Percentiles rank a stretch among this genome's conserved stretches.
phyloP scores from a whole-genome alignment of 2,329 filamentous ascomycete species.

The Talaromyces sp. region DNA sequence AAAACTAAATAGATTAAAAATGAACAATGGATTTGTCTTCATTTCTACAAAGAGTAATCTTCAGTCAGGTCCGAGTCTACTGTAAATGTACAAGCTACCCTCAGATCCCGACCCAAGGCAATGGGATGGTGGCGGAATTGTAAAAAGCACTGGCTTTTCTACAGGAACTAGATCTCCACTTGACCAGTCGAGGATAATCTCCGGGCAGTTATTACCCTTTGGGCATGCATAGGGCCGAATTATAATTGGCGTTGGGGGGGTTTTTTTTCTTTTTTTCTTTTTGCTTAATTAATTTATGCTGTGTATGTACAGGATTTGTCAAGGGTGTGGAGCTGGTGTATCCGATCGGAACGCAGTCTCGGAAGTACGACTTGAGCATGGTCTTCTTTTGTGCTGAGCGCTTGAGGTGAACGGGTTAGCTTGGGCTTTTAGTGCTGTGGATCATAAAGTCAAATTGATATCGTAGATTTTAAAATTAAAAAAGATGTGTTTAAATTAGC shows the following conservation, averaged over 20 bases:
- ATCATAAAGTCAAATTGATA: background rate
- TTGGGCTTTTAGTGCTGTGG: background rate
- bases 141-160: background rate
- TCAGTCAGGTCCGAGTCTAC: background rate
- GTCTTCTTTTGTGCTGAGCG: too few species aligned
- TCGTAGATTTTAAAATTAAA: background rate
- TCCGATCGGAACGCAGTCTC: background rate
- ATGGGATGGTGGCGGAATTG: background rate
- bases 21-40: background rate
- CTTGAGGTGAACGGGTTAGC: background rate
- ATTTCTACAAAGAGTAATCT: background rate
- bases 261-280: background rate
- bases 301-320: background rate
- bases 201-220: constrained; percentile 5
- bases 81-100: too few species aligned
- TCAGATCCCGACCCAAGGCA: too few species aligned
- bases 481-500: background rate
- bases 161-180: background rate
- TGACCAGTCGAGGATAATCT: constrained; percentile 9
- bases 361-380: background rate
- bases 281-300: background rate
- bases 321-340: background rate
- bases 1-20: background rate
- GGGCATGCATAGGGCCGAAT: background rate
- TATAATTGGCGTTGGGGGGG: too few species aligned